Percentiles rank a stretch among this genome's conserved stretches.
phyloP scores from a whole-genome alignment of 305 asterid species.

The Plantago coronopus region DNA sequence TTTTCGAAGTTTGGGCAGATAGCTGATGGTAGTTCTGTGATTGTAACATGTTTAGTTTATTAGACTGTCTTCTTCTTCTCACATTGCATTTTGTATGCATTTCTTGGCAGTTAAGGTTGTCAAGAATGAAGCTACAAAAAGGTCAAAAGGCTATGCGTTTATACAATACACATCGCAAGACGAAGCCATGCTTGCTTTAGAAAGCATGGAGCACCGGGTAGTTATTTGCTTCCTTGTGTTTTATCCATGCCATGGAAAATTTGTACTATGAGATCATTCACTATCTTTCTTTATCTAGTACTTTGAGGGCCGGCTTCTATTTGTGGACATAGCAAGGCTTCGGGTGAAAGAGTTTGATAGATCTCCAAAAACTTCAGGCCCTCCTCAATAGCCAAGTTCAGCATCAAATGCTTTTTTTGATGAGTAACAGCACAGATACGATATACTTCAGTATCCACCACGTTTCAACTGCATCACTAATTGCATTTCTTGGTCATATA shows the following conservation, averaged over 20 bases:
- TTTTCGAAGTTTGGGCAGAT: conserved; percentile 55
- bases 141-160: conserved; percentile 51
- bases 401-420: conserved; percentile 22
- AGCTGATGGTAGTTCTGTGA: conserved; percentile 42
- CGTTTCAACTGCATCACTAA: no score
- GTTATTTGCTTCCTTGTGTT: not conserved
- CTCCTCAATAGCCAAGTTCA: conserved; percentile 33
- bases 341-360: conserved; percentile 35
- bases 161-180: conserved; percentile 57
- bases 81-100: conserved; percentile 3
- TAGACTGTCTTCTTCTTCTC: not conserved
- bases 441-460: no score
- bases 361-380: conserved; percentile 44
- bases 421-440: conserved; percentile 10
- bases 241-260: not conserved
- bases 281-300: conserved; percentile 25
- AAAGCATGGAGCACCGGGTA: conserved; percentile 60
- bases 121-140: conserved; percentile 40
- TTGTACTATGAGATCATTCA: not conserved
- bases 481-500: no score
- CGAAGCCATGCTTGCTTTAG: conserved; percentile 50
- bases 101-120: conserved; percentile 36
- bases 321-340: conserved; percentile 47
- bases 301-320: conserved; percentile 40
- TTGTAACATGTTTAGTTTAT: not conserved